These are phyloP conservation scores for Fusarium redolens DNA, from an alignment of 2,329 filamentous ascomycete genomes.

Conservation along the genomic window DNA sequence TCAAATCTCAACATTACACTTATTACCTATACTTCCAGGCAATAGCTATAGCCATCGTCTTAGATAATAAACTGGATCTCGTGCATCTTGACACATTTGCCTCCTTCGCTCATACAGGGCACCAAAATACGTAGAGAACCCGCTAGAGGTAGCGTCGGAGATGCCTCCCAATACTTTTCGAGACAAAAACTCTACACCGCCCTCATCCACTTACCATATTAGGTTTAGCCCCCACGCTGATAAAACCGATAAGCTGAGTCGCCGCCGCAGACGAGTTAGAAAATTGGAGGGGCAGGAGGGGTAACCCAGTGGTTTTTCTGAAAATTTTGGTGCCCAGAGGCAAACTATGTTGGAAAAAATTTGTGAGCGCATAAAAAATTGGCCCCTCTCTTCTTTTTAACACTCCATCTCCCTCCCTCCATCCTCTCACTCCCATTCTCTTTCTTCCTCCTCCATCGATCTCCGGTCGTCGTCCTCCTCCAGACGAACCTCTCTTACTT, in stretches of 20 bases:
- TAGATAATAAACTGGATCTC: neutral
- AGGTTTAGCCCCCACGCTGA: slow-evolving; percentile 40
- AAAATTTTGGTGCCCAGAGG: slow-evolving; percentile 31
- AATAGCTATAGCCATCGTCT: neutral
- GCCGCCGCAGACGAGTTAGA: slow-evolving; percentile 33
- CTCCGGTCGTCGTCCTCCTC: slow-evolving; percentile 58
- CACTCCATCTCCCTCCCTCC: slow-evolving; percentile 37
- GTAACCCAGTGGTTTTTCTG: slow-evolving; percentile 29
- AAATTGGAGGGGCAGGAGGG: slow-evolving; percentile 44
- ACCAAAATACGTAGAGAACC: slow-evolving; percentile 2
- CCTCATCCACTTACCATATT: slow-evolving; percentile 33
- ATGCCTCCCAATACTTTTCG: slow-evolving; percentile 28
- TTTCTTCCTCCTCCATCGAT: slow-evolving; percentile 50
- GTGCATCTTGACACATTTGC: slow-evolving; percentile 18
- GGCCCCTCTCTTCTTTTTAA: slow-evolving; percentile 47
- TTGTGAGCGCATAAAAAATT: slow-evolving; percentile 45
- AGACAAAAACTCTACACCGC: slow-evolving; percentile 43
- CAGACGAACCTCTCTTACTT: slow-evolving; percentile 53
- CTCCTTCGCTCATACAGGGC: neutral
- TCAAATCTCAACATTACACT: too few species aligned
- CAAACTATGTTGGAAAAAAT: slow-evolving; percentile 35
- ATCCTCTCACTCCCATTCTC: slow-evolving; percentile 47
- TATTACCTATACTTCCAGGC: too few species aligned
- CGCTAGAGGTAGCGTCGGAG: slow-evolving; percentile 27
- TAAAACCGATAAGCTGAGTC: slow-evolving; percentile 51